These are phyloP conservation scores for Rosa hybrid DNA, from an alignment of 331 rosid species.

Conservation along the genomic window DNA sequence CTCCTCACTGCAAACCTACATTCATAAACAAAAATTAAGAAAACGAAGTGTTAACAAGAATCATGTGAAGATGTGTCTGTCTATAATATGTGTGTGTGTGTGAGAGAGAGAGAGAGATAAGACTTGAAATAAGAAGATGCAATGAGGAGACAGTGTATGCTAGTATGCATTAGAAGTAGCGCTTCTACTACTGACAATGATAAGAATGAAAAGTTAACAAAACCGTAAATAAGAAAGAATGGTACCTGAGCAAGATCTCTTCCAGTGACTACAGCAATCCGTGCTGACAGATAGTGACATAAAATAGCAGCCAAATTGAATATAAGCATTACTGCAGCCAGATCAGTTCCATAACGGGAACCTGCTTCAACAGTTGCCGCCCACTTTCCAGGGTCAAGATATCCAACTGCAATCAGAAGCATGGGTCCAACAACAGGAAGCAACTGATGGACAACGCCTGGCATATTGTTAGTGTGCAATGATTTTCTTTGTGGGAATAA, in stretches of 20 bases:
- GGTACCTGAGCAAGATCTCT: conserved; percentile 91
- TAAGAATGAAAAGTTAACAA: conserved; percentile 5
- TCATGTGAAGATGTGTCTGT: background rate
- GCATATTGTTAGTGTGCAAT: conserved; percentile 33
- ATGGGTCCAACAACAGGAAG: conserved; percentile 65
- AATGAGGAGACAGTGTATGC: background rate
- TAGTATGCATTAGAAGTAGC: background rate
- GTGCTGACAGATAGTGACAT: conserved; percentile 87
- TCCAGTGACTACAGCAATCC: conserved; percentile 76
- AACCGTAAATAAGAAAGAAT: conserved; percentile 9
- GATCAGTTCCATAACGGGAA: conserved; percentile 82
- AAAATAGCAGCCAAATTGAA: conserved; percentile 88
- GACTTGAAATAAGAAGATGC: background rate
- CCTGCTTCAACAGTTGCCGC: conserved; percentile 85
- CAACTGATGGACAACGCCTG: conserved; percentile 44
- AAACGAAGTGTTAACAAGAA: background rate
- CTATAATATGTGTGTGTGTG: background rate
- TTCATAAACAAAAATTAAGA: conserved; percentile 22
- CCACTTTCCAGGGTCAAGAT: conserved; percentile 99
- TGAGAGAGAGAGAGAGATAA: background rate
- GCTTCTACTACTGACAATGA: background rate
- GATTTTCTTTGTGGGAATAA: background rate
- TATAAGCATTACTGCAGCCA: conserved; percentile 56
- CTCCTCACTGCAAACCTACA: conserved; percentile 85
- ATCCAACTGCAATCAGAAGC: conserved; percentile 80